A percentile compares a stretch with the other conserved stretches of the same genome.
phyloP scores from a whole-genome alignment of 2,329 filamentous ascomycete genomes.

The Dryadomyces sulphureus region DNA sequence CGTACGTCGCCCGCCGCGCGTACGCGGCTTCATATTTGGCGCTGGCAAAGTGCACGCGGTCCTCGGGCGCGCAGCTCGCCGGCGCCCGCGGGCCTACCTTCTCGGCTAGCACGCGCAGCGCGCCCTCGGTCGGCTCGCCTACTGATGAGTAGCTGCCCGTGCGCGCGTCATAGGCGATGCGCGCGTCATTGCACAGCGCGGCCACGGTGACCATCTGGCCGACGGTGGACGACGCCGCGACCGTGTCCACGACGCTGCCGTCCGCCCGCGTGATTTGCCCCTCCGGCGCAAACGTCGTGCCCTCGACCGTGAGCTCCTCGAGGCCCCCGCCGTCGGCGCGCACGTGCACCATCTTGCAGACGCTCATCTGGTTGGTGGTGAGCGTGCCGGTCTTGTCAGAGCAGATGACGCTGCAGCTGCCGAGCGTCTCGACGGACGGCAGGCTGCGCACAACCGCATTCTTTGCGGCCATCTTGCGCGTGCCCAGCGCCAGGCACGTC shows the following conservation, averaged over 20 bases:
- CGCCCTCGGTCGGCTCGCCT: constrained; percentile 91
- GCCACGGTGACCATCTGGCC: constrained; percentile 60
- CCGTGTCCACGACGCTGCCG: constrained; percentile 51
- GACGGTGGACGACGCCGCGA: constrained; percentile 59
- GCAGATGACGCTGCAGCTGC: constrained; percentile 98
- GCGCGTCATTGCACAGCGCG: constrained; percentile 78
- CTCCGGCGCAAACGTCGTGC: constrained; percentile 79
- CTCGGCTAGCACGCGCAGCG: constrained; percentile 77
- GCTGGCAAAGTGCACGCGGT: constrained; percentile 70
- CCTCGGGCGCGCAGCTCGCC: constrained; percentile 31
- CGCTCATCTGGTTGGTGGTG: constrained; percentile 99
- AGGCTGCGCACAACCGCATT: constrained; percentile 94
- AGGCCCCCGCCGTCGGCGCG: constrained; percentile 57
- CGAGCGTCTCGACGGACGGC: constrained; percentile 91
- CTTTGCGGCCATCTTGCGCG: constrained; percentile 96
- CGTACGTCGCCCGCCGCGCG: constrained; percentile 70
- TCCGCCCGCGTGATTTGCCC: constrained; percentile 59
- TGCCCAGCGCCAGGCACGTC: constrained; percentile 91
- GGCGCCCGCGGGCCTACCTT: constrained; percentile 78
- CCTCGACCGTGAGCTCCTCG: constrained; percentile 79
- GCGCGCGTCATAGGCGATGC: constrained; percentile 67
- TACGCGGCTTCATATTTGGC: constrained; percentile 66
- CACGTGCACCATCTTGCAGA: constrained; percentile 80
- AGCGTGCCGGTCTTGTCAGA: constrained; percentile 98
- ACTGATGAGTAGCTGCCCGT: constrained; percentile 63